Base-by-base conservation (phyloP, 2,329 filamentous ascomycete species). In the Clarireedia monteithiana region DNA sequence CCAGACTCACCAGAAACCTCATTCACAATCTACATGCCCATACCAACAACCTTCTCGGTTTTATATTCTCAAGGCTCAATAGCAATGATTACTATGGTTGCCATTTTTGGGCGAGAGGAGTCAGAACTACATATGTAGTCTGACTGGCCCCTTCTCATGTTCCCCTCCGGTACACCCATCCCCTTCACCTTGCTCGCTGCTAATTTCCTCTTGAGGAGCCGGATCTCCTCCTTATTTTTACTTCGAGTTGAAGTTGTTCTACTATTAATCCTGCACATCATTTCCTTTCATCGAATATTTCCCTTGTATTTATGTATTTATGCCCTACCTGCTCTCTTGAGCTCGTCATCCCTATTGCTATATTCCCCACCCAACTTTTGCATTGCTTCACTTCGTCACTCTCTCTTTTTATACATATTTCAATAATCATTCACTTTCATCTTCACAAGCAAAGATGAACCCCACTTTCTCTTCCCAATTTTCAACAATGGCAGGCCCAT, bases 131-230 rank as follows among this genome's bases (percentile, higher is more conserved):
- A 40, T 40, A 20, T 30, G 6, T 20, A 12, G 26, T 14, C 36
- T 48, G 15, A 23, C 26, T 23, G 27, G 23, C 26, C 23, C 23
- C 38, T 24, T 39, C 38, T 48, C 34, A 40, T 44, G 42, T 27
- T 50, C 34, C 20, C 17, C 39, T 42, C 39, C 39, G 39, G 3
- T n/a, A 42, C 39, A 14, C 20, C 14, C 39, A 17, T 42, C 39
- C 39, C 15, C 15, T 17, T 15, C 26, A 50, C 6, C 20, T 36
- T 50, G 15, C n/a, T 27, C 36, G n/a, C 46, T 24, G 23, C 50
- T 50, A 48, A 55, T 36, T 55, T 50, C 44, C 26, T 50, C 17
- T 44, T 23, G 17, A 34, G 27, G 53, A 55, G 53, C 53, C 26
- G 38, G 53, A 50, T 50, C 53, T 50, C 46, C 38, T 45, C 23